Evolutionary conservation across 2,329 filamentous ascomycete species (phyloP), one percentile per base, ranked within the genome.

Genomic region (Septoria petroselini): DNA sequence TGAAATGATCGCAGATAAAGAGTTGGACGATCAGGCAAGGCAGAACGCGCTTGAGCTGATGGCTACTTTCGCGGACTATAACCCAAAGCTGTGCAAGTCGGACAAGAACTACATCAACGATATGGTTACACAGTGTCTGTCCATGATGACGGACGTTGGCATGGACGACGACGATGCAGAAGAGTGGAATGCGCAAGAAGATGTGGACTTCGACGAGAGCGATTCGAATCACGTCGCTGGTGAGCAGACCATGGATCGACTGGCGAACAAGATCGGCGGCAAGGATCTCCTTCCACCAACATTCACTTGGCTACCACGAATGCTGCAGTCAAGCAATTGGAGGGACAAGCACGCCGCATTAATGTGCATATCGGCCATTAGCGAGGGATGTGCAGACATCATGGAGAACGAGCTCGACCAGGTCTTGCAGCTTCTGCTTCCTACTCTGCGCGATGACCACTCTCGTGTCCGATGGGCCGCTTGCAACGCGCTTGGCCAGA

Each of bases 301-400:
- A 0, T 98, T 97, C 72, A 86, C 86, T 68, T 98, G 93, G 93
- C 82, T 98, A 31, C 93, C 93, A 7, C 82, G 90, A 57, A 98
- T 98, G 93, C 94, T 97, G 84, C 88, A 85, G 46, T 97, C 93
- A 1, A 85, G 88, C 62, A 83, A 89, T 23, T 98, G 93, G 93
- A 84, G 88, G 65, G 93, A 98, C 69, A 83, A 91, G 55, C 93
- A 98, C 70, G 93, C 93, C 25, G 93, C 93, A 39, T 80, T 98
- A 44, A 98, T 98, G 93, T 93, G 93, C 18, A 96, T 98, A 54
- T 97, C 91, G 2, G 93, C 93, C 58, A 98, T 98, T 57, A 97
- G 93, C 0, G 93, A 98, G 71, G 93, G 93, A 30, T 98, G 93
- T 67, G 85, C 90, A 52, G 91, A 97, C 19, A 77, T 96, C 55